These are phyloP conservation scores for Penicilliopsis zonata DNA, from an alignment of 495 filamentous ascomycete genomes.

Conservation along the genomic window DNA sequence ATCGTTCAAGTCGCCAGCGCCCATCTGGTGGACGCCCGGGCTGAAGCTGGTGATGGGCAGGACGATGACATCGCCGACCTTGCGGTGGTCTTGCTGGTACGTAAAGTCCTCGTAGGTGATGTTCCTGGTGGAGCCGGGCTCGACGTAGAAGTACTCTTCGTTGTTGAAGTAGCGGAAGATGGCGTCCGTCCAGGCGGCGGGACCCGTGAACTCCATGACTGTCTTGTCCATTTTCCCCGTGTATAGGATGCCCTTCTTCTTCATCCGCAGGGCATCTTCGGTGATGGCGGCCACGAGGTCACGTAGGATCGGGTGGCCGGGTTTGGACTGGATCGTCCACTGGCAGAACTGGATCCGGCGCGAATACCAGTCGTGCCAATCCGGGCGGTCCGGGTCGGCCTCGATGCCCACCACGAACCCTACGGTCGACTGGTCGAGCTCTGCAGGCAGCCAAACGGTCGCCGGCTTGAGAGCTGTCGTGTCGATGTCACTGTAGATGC, in stretches of 20 bases:
- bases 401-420: constrained; percentile 91
- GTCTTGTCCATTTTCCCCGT: constrained; percentile 55
- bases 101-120: constrained; percentile 87
- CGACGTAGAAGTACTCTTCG: constrained; percentile 76
- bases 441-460: constrained; percentile 72
- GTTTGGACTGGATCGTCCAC: constrained; percentile 95
- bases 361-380: constrained; percentile 95
- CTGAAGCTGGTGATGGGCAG: constrained; percentile 96
- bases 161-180: constrained; percentile 93
- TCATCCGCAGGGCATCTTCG: constrained; percentile 63
- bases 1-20: constrained; percentile 78
- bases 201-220: constrained; percentile 94
- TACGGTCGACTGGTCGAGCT: constrained; percentile 61
- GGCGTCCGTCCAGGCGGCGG: constrained; percentile 87
- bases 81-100: constrained; percentile 66
- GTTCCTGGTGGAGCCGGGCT: constrained; percentile 47
- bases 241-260: constrained; percentile 54
- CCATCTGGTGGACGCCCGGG: constrained; percentile 89
- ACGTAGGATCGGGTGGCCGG: constrained; percentile 82
- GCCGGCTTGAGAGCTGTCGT: constrained; percentile 75
- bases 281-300: constrained; percentile 84
- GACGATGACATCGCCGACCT: constrained; percentile 87
- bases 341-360: constrained; percentile 96
- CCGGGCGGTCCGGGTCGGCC: constrained; percentile 82
- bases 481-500: constrained; percentile 96